phyloP scores from a whole-genome alignment of 495 filamentous ascomycete species.

The Baudoinia panamericana region DNA sequence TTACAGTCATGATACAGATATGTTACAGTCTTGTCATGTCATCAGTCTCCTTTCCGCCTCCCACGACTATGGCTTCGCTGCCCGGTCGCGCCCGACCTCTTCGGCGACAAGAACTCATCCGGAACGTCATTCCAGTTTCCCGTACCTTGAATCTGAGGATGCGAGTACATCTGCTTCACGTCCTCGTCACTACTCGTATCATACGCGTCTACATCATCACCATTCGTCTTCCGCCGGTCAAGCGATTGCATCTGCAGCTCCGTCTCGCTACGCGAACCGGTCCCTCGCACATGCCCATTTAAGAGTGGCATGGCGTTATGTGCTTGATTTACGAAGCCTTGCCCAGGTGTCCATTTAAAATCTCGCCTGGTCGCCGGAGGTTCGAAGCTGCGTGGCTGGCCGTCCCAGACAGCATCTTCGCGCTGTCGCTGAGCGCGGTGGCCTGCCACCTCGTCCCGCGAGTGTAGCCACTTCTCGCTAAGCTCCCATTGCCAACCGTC shows the following conservation, averaged over 20 bases:
- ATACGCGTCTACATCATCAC: constrained; percentile 21
- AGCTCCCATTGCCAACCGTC: constrained; percentile 96
- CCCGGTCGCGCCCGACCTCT: constrained; percentile 2
- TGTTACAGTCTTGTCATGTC: background rate
- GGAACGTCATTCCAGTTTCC: constrained; percentile 31
- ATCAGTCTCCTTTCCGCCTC: constrained; percentile 18
- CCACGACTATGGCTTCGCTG: constrained; percentile 5
- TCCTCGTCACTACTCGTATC: constrained; percentile 24
- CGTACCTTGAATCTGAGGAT: constrained; percentile 11
- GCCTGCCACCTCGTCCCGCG: constrained; percentile 23
- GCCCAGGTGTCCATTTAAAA: constrained; percentile 14
- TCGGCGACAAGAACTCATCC: constrained; percentile 25
- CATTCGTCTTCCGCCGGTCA: constrained; percentile 20
- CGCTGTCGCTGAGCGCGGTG: constrained; percentile 17
- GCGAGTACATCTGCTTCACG: constrained; percentile 10
- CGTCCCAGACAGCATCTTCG: constrained; percentile 20
- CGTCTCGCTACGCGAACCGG: no score
- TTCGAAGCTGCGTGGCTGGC: background rate
- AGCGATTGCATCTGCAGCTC: constrained; percentile 20
- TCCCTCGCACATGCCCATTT: no score
- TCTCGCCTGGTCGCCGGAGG: constrained; percentile 3
- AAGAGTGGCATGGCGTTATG: no score
- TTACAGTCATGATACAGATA: background rate
- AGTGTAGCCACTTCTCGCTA: constrained; percentile 35
- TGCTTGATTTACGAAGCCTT: constrained; percentile 14